Base-by-base conservation (phyloP, 139 green algal species). In the Haematococcus sp. region DNA sequence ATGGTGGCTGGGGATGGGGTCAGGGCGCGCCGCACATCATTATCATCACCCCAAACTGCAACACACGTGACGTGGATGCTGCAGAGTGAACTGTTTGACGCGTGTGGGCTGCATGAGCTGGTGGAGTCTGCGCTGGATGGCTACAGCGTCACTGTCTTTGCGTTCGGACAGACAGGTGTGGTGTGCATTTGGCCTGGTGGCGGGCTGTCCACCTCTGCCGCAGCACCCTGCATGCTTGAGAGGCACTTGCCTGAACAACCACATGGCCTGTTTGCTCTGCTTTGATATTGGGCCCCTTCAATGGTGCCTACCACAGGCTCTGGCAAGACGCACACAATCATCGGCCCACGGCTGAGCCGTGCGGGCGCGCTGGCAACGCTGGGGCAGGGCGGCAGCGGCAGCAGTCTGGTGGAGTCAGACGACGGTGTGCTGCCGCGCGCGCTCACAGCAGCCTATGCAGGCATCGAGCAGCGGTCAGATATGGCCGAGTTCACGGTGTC, bases 291-390 rank as follows among this genome's bases (percentile, higher is more conserved):
- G n/a, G n/a, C n/a, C n/a, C n/a, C n/a, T n/a, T n/a, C n/a, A n/a
- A n/a, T n/a, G n/a, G n/a, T n/a, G n/a, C n/a, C n/a, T n/a, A n/a
- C n/a, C n/a, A n/a, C 83, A 43, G 77, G 85, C 68, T 73, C 63
- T 23, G 91, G 91, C 27, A 96, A 96, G 73, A 94, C 91, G 9
- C 91, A 92, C 82, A 93, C 87, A 27, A 94, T 94, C 80, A 82
- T 93, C 51, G 90, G 90, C 4, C 77, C 83, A 11, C 80, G 83
- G 17, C 74, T 91, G 25, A 81, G 80, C 49, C 63, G 72, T 13
- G 58, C 28, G 3, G 49, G 3, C 40, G 40, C 40, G 7, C 11
- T 49, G 7, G 40, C 40, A 49, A 19, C 40, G 40, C 40, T 49
- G 11, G 40, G 40, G 40, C 25, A 15, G 19, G 19, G 32, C 9